Evolutionary conservation across 2,329 filamentous ascomycete species (phyloP).

Genomic region (Calonectria honghensis): DNA sequence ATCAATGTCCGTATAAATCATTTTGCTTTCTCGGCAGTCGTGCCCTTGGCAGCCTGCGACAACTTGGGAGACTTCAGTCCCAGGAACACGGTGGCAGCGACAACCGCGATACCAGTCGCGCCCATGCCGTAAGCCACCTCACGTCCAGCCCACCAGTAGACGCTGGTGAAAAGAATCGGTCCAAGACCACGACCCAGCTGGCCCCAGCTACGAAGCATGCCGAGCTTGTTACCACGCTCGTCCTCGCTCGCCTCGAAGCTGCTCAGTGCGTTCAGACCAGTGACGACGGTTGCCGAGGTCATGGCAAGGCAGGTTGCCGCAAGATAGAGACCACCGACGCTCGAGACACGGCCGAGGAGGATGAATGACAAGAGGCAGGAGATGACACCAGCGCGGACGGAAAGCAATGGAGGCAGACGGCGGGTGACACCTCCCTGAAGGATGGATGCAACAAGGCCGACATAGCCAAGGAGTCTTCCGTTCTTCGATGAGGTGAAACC

Average conservation of each 20-base stretch:
- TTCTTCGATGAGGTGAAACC: slow-evolving; percentile 86
- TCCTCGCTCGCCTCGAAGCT: slow-evolving; percentile 89
- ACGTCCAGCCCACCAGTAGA: slow-evolving; percentile 99
- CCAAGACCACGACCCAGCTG: slow-evolving; percentile 92
- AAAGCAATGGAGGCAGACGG: slow-evolving; percentile 86
- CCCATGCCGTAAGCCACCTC: slow-evolving; percentile 90
- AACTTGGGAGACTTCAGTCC: slow-evolving; percentile 79
- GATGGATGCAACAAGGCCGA: slow-evolving; percentile 93
- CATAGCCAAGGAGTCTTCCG: slow-evolving; percentile 89
- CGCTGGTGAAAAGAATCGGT: slow-evolving; percentile 91
- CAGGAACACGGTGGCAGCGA: slow-evolving; percentile 82
- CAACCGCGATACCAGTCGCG: slow-evolving; percentile 85
- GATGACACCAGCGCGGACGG: slow-evolving; percentile 86
- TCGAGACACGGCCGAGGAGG: slow-evolving; percentile 82
- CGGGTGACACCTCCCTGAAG: slow-evolving; percentile 95
- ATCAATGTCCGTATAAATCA: background rate
- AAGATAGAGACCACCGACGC: slow-evolving; percentile 82
- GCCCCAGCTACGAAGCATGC: slow-evolving; percentile 86
- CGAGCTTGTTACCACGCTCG: slow-evolving; percentile 91
- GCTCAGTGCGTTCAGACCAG: slow-evolving; percentile 91
- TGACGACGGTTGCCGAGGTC: slow-evolving; percentile 96
- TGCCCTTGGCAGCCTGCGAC: slow-evolving; percentile 42
- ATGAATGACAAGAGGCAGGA: slow-evolving; percentile 88
- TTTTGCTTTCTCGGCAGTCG: slow-evolving; percentile 45
- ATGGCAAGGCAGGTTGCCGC: slow-evolving; percentile 90